phyloP scores from a whole-genome alignment of 768 basidiomycete species.

The Naganishia friedmannii region DNA sequence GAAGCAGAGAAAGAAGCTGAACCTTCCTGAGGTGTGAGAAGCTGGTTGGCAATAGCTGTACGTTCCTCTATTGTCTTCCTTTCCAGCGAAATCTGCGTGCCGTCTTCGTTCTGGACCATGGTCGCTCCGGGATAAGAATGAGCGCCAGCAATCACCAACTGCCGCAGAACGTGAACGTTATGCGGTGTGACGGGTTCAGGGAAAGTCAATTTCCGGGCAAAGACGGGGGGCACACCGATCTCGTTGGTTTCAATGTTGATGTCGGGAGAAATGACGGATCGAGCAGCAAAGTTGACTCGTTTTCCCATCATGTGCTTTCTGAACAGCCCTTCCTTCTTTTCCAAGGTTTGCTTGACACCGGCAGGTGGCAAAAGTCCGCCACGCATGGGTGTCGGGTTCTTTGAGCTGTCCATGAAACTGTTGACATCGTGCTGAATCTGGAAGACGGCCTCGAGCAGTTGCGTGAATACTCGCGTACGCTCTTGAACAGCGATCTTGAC shows the following conservation, averaged over 20 bases:
- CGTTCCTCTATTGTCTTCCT: constrained; percentile 82
- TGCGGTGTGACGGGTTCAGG: constrained; percentile 92
- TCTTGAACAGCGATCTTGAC: constrained; percentile 62
- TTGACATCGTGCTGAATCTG: constrained; percentile 93
- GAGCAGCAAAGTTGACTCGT: constrained; percentile 97
- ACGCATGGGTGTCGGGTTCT: constrained; percentile 80
- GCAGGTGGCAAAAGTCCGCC: constrained; percentile 86
- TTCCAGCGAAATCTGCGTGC: constrained; percentile 78
- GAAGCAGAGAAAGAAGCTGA: constrained; percentile 52
- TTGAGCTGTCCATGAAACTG: constrained; percentile 92
- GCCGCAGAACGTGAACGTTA: constrained; percentile 83
- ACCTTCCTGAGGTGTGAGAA: constrained; percentile 83
- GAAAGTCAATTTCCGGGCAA: constrained; percentile 93
- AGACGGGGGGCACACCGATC: constrained; percentile 95
- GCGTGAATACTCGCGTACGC: constrained; percentile 59
- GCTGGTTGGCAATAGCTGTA: constrained; percentile 89
- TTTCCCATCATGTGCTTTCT: constrained; percentile 99
- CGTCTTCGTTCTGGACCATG: constrained; percentile 93
- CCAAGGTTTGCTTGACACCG: constrained; percentile 92
- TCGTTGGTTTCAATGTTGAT: constrained; percentile 99
- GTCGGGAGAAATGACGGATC: constrained; percentile 99
- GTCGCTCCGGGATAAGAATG: constrained; percentile 86
- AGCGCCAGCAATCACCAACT: constrained; percentile 86
- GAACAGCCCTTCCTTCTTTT: constrained; percentile 99
- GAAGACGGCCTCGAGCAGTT: constrained; percentile 74